Evolutionary conservation across 805 yeast genomes (phyloP).

Genomic region (Hyphopichia homilentoma): DNA sequence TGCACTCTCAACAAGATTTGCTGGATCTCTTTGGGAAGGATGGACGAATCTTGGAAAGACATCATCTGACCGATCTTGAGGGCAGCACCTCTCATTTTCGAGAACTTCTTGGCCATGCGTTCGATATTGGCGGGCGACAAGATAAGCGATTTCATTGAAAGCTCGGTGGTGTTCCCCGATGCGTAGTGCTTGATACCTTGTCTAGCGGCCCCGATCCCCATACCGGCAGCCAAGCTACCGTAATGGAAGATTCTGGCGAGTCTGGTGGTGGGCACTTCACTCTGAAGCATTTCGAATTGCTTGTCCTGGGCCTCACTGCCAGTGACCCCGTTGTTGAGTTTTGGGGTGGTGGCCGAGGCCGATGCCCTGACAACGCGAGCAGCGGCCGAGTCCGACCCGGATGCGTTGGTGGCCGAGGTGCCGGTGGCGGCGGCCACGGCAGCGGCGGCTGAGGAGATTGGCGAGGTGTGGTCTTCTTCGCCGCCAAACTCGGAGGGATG

Average conservation of each 20-base stretch:
- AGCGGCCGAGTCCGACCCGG: neutral
- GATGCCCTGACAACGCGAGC: neutral
- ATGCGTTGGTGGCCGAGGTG: neutral
- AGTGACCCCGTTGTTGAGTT: slow-evolving; percentile 13
- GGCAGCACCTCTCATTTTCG: slow-evolving; percentile 99
- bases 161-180: slow-evolving; percentile 41
- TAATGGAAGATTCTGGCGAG: slow-evolving; percentile 89
- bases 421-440: neutral
- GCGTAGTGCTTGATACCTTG: slow-evolving; percentile 73
- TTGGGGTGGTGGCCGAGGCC: neutral
- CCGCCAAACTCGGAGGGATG: too few species aligned
- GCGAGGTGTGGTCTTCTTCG: neutral
- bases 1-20: slow-evolving; percentile 80
- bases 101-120: slow-evolving; percentile 78
- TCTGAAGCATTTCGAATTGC: slow-evolving; percentile 49
- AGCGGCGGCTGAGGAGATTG: neutral
- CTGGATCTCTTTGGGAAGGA: slow-evolving; percentile 82
- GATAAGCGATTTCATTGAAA: slow-evolving; percentile 55
- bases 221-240: slow-evolving; percentile 87
- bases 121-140: slow-evolving; percentile 83
- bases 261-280: slow-evolving; percentile 83
- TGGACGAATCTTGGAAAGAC: slow-evolving; percentile 86
- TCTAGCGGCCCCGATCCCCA: slow-evolving; percentile 78
- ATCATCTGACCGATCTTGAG: slow-evolving; percentile 95
- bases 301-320: slow-evolving; percentile 17